Evolutionary conservation across 306 rosid species (phyloP), one percentile per base, ranked within the genome.

Genomic region (Malus orientalis): DNA sequence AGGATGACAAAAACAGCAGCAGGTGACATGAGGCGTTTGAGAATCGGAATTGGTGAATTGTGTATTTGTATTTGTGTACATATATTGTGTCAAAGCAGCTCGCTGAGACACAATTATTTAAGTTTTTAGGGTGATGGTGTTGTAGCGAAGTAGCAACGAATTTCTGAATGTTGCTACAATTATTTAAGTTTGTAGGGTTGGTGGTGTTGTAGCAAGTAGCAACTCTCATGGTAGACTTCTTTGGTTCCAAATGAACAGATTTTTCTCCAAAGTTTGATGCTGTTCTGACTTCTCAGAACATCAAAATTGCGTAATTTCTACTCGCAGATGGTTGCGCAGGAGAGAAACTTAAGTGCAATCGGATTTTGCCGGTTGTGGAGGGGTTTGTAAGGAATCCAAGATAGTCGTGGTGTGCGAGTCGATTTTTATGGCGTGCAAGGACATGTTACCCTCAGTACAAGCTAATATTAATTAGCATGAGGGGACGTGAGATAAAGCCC

Each of bases 51-150:
- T 75, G 72, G 53, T 64, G 23, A 76, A 23, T 49, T 76, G 33
- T 77, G 70, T 11, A 68, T 79, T 49, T 58, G 10, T 76, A 73
- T 72, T 42, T 91, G 98, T 94, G 96, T 93, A 86, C 74, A 80
- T 86, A 75, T 63, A 55, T 45, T 79, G 75, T 79, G 96, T 84
- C 84, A 73, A 90, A 90, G 97, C 96, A 87, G 80, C 93, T 94
- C 90, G 97, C 95, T 89, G 92, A 86, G 98, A 82, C 98, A 69
- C 82, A 78, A 15, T 55, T 67, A 53, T 79, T 79, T 45, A 38
- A 47, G 74, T 57, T 83, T 77, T 65, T 80, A 69, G 57, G 70
- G 30, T 54, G 70, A 1, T 62, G 19, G 78, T 78, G 69, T 72
- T 76, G 81, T 76, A 67, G 36, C 69, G 59, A 42, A 16, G 55